These are phyloP conservation scores for Antarctomyces pellizariae DNA, from an alignment of 495 filamentous ascomycete genomes.

Conservation along the genomic window DNA sequence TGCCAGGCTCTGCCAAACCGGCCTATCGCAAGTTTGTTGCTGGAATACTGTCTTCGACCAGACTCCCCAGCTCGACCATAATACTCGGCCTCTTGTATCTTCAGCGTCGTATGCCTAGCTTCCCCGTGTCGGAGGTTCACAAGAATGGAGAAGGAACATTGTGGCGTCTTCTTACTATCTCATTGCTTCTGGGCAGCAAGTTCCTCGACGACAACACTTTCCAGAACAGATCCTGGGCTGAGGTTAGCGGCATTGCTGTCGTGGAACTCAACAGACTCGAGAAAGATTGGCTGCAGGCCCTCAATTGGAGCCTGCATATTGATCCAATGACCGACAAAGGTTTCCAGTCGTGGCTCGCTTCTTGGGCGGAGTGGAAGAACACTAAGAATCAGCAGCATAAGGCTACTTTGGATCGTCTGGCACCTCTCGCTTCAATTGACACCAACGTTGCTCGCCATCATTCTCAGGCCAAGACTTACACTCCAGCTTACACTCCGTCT, in stretches of 20 bases:
- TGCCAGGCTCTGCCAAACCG: conserved; percentile 37
- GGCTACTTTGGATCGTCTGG: conserved; percentile 13
- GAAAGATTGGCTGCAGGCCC: conserved; percentile 71
- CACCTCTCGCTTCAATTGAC: conserved; percentile 12
- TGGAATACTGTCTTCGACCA: conserved; percentile 81
- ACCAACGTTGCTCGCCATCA: conserved; percentile 10
- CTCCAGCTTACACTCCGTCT: conserved; percentile 5
- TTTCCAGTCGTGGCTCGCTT: conserved; percentile 57
- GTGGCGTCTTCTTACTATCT: conserved; percentile 77
- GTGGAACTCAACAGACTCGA: conserved; percentile 75
- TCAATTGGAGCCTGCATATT: conserved; percentile 72
- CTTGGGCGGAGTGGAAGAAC: conserved; percentile 61
- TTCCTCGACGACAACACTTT: conserved; percentile 98
- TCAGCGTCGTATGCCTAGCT: conserved; percentile 53
- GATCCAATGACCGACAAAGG: conserved; percentile 64
- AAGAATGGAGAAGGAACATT: conserved; percentile 39
- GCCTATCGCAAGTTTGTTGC: conserved; percentile 88
- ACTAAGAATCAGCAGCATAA: conserved; percentile 29
- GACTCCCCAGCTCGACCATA: conserved; percentile 88
- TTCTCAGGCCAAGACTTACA: conserved; percentile 6
- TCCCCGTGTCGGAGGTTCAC: conserved; percentile 32
- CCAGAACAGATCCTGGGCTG: conserved; percentile 96
- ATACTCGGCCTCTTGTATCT: conserved; percentile 82
- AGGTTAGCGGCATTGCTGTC: conserved; percentile 85
- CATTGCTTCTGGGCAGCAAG: conserved; percentile 83